phyloP scores from a whole-genome alignment of 225 moss, liverwort and hornwort genomes.

The Bryoerythrophyllum caledonicum region DNA sequence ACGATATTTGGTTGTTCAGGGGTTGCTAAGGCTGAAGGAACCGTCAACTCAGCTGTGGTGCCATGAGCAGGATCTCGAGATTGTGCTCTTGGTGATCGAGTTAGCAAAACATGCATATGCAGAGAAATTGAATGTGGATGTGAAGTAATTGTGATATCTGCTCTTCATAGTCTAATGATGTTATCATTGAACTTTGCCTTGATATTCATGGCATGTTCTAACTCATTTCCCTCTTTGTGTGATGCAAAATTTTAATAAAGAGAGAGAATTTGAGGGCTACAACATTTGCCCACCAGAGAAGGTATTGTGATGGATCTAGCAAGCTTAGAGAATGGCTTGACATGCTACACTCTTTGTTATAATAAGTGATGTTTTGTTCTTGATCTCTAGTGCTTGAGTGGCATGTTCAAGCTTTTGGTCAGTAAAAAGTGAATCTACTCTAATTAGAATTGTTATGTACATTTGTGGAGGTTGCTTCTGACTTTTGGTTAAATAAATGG shows the following conservation, averaged over 20 bases:
- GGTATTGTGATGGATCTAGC: slow-evolving; percentile 30
- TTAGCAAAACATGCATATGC: slow-evolving; percentile 48
- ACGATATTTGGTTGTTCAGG: slow-evolving; percentile 22
- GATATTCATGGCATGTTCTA: background rate
- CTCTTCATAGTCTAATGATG: background rate
- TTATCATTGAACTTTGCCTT: background rate
- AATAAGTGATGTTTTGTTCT: too few species aligned
- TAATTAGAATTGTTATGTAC: background rate
- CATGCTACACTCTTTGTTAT: background rate
- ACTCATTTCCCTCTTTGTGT: slow-evolving; percentile 10
- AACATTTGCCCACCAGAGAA: slow-evolving; percentile 72
- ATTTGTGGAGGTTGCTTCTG: too few species aligned
- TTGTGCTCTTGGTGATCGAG: too few species aligned
- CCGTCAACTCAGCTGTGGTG: slow-evolving; percentile 54
- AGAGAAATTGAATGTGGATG: slow-evolving; percentile 29
- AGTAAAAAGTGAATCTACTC: too few species aligned
- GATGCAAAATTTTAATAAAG: slow-evolving; percentile 86
- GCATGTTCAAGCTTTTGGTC: too few species aligned
- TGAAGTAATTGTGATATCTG: background rate
- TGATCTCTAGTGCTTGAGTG: too few species aligned
- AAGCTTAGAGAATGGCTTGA: background rate
- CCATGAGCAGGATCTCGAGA: slow-evolving; percentile 40
- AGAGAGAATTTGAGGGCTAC: slow-evolving; percentile 82
- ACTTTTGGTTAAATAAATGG: too few species aligned
- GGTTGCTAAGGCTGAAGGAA: slow-evolving; percentile 55